phyloP scores from a whole-genome alignment of 768 basidiomycete genomes.

The Hypholoma fasciculare region DNA sequence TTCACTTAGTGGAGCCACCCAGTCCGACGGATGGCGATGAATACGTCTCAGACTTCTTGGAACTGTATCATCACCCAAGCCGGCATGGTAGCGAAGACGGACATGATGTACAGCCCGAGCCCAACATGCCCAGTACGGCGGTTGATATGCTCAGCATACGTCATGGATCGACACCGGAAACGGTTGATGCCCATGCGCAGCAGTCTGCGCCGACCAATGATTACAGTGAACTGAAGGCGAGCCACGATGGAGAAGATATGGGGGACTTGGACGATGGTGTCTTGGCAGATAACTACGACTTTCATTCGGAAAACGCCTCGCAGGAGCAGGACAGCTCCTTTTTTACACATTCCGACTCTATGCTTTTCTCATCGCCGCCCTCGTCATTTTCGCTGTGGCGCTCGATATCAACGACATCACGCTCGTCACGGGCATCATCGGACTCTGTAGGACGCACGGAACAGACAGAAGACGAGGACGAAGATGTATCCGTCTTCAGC shows the following conservation, averaged over 20 bases:
- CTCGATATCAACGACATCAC: slow-evolving; percentile 38
- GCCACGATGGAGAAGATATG: not conserved
- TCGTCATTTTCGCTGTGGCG: slow-evolving; percentile 40
- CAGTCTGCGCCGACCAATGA: not conserved
- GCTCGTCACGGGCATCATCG: slow-evolving; percentile 32
- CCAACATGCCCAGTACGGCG: not conserved
- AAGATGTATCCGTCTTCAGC: not conserved
- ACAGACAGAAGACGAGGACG: not conserved
- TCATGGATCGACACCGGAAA: not conserved
- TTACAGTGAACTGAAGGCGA: not conserved
- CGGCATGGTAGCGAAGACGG: slow-evolving; percentile 10
- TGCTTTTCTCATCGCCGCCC: slow-evolving; percentile 23
- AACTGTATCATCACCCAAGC: slow-evolving; percentile 10
- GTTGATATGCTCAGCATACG: not conserved
- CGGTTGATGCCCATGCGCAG: not conserved
- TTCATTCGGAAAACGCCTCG: not conserved
- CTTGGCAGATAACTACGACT: not conserved
- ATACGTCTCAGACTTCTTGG: slow-evolving; percentile 13
- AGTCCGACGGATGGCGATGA: slow-evolving; percentile 6
- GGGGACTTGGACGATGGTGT: slow-evolving; percentile 3
- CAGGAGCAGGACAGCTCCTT: not conserved
- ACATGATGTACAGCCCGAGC: not conserved
- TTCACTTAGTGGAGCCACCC: not conserved
- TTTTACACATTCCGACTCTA: slow-evolving; percentile 4
- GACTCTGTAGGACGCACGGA: slow-evolving; percentile 14